Evolutionary conservation across 2,329 filamentous ascomycete species (phyloP), one percentile per base, ranked within the genome.

Genomic region (Neopestalotiopsis sp.): DNA sequence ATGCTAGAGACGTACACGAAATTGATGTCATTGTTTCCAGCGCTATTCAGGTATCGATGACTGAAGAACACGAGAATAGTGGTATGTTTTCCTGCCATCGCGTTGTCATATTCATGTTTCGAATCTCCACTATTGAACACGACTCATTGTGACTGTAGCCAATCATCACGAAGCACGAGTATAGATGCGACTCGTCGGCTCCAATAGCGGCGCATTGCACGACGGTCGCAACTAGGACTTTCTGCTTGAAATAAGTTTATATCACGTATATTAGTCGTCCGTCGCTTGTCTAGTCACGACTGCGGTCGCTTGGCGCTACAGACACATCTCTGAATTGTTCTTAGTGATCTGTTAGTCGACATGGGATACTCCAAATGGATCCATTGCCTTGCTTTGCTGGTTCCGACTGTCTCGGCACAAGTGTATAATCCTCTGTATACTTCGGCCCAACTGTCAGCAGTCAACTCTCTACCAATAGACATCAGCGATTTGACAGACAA

Each of bases 401-500:
- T 65, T 24, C 17, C 24, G 9, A 12, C 32, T 9, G 49, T 12
- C 32, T 40, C 6, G n/a, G 42, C 64, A 13, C 64, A 66, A 30
- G 64, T 66, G 7, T 34, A 34, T 10, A 66, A 66, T 38, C 64
- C 64, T 66, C 24, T 66, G 10, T 66, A 66, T 24, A 58, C 49
- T 17, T 57, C 64, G 34, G 32, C 42, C 1, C 64, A 66, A 20
- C 34, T 57, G 17, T 24, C 64, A 28, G 17, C n/a, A 6, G 32
- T 66, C 64, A 24, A n/a, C 34, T 24, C 65, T 17, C 6, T 24
- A 10, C 70, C 72, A 2, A 28, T 74, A 10, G 69, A 72, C 4
- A 57, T 74, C 17, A 62, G 63, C 9, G 42, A 59, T n/a, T 65
- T 72, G 4, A 64, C 69, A 3, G 67, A 74, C 42, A 74, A 72